These are phyloP conservation scores for Cicer chorassanicum DNA, from an alignment of 306 rosid genomes.

Conservation along the genomic window DNA sequence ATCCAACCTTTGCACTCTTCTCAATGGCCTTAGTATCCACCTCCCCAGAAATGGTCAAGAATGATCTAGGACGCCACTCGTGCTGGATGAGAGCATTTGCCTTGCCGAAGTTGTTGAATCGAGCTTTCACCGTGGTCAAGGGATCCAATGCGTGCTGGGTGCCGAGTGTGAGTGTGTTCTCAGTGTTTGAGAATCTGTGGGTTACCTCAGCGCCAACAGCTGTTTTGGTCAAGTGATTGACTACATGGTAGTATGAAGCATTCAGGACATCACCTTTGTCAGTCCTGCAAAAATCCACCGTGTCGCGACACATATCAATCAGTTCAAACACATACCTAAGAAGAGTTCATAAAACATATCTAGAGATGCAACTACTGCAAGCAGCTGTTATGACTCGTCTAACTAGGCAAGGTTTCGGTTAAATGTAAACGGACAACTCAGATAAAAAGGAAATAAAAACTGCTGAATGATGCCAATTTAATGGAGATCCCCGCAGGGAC, in stretches of 20 bases:
- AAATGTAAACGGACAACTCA: conserved; percentile 2
- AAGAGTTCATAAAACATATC: neutral
- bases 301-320: conserved; percentile 17
- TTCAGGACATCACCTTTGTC: conserved; percentile 76
- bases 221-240: conserved; percentile 66
- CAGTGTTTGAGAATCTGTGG: conserved; percentile 69
- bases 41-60: conserved; percentile 89
- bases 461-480: neutral
- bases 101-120: conserved; percentile 75
- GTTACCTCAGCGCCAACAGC: conserved; percentile 87
- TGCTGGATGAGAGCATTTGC: conserved; percentile 88
- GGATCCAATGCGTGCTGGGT: conserved; percentile 82
- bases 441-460: neutral
- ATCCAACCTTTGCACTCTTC: conserved; percentile 86
- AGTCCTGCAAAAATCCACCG: conserved; percentile 60
- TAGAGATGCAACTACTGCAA: neutral
- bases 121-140: conserved; percentile 71
- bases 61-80: conserved; percentile 92
- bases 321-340: neutral
- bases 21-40: conserved; percentile 87
- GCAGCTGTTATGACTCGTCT: neutral
- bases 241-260: conserved; percentile 78
- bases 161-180: conserved; percentile 79
- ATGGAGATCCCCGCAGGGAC: no score
- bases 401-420: neutral